These are phyloP conservation scores for Mycena leptocephala DNA, from an alignment of 768 basidiomycete genomes.

Conservation along the genomic window DNA sequence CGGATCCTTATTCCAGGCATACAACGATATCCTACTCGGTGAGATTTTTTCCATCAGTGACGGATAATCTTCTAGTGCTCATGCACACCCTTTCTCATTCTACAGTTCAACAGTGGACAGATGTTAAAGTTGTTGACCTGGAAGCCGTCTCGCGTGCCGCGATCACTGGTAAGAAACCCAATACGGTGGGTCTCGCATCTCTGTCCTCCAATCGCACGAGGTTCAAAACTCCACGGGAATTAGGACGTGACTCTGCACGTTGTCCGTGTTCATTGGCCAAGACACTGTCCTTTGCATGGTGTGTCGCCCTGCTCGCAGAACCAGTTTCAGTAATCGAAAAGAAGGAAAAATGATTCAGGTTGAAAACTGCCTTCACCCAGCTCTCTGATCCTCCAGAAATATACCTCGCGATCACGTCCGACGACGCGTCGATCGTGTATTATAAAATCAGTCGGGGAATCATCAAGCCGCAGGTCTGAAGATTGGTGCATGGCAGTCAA, in stretches of 20 bases:
- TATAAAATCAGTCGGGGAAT: slow-evolving; percentile 87
- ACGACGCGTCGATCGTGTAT: slow-evolving; percentile 89
- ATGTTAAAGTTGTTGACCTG: slow-evolving; percentile 77
- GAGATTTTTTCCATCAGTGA: slow-evolving; percentile 19
- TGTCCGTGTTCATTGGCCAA: slow-evolving; percentile 82
- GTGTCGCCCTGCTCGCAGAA: slow-evolving; percentile 29
- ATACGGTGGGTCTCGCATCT: slow-evolving; percentile 57
- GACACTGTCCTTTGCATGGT: slow-evolving; percentile 77
- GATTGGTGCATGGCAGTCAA: too few relatives aligned
- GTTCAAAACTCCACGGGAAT: background rate
- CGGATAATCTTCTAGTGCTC: background rate
- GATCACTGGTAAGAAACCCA: slow-evolving; percentile 71
- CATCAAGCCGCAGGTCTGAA: slow-evolving; percentile 77
- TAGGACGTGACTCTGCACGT: slow-evolving; percentile 66
- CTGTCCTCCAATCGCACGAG: background rate
- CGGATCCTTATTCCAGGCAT: slow-evolving; percentile 79
- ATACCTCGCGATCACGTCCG: slow-evolving; percentile 80
- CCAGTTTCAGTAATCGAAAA: too few relatives aligned
- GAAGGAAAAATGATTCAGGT: slow-evolving; percentile 61
- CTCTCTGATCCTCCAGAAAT: slow-evolving; percentile 66
- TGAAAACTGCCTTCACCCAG: slow-evolving; percentile 69
- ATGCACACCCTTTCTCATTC: background rate
- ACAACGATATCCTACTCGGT: slow-evolving; percentile 83
- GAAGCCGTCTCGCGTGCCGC: slow-evolving; percentile 67
- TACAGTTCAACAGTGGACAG: slow-evolving; percentile 82